These are phyloP conservation scores for Aspergillus ochraceus DNA, from an alignment of 2,329 filamentous ascomycete species.

Conservation along the genomic window DNA sequence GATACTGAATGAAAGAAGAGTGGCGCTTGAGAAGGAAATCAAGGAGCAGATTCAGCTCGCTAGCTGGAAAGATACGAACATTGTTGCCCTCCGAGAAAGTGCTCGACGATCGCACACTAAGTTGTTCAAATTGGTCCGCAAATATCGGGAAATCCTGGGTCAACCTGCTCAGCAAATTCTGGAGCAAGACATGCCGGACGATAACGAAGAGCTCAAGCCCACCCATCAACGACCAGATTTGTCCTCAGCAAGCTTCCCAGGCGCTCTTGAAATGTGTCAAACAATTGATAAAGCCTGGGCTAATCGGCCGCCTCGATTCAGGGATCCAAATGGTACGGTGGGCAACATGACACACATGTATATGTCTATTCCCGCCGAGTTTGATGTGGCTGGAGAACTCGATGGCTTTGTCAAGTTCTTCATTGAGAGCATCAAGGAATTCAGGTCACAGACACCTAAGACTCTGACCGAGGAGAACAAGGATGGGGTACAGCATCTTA, in stretches of 20 bases:
- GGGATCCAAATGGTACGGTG: slow-evolving; percentile 68
- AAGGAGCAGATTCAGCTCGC: slow-evolving; percentile 89
- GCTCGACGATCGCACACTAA: slow-evolving; percentile 88
- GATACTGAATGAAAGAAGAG: slow-evolving; percentile 65
- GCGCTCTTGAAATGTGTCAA: slow-evolving; percentile 35
- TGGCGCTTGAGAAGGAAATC: slow-evolving; percentile 83
- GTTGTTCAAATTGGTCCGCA: slow-evolving; percentile 85
- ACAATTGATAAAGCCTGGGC: slow-evolving; percentile 33
- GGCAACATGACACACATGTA: slow-evolving; percentile 71
- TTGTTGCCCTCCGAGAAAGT: slow-evolving; percentile 83
- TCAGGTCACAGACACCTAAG: slow-evolving; percentile 80
- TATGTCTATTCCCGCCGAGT: slow-evolving; percentile 50
- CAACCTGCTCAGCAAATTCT: slow-evolving; percentile 69
- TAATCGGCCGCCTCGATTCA: slow-evolving; percentile 63
- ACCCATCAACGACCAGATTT: slow-evolving; percentile 12
- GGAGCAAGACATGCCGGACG: slow-evolving; percentile 32
- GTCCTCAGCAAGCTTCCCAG: slow-evolving; percentile 25
- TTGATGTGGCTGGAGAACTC: slow-evolving; percentile 61
- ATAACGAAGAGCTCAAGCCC: slow-evolving; percentile 32
- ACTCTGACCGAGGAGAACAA: slow-evolving; percentile 87
- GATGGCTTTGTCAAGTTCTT: slow-evolving; percentile 70
- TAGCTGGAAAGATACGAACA: slow-evolving; percentile 98
- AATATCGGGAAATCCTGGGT: slow-evolving; percentile 77
- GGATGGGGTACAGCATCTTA: slow-evolving; percentile 79
- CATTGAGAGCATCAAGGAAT: slow-evolving; percentile 65